Conservation (phyloP, 2,329 filamentous ascomycete species). For the Mycosphaerelloides madeirae region DNA sequence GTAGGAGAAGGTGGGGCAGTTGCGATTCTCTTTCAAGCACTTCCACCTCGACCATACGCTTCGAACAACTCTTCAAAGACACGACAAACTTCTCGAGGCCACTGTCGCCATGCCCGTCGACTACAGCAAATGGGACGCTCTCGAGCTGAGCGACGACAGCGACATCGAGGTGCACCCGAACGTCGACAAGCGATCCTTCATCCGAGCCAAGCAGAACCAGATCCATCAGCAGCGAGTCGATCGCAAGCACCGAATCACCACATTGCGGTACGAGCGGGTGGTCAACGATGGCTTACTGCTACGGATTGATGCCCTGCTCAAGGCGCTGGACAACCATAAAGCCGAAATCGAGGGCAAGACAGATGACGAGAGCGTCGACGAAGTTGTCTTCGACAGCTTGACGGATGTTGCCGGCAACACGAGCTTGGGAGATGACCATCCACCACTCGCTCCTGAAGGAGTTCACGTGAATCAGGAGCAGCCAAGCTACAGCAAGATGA, state of each 20-base stretch:
- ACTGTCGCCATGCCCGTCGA: constrained; percentile 52
- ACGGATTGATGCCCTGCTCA: constrained; percentile 75
- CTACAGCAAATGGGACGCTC: constrained; percentile 75
- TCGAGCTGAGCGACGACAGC: constrained; percentile 97
- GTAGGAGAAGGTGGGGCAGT: too few relatives aligned
- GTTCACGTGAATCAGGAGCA: constrained; percentile 71
- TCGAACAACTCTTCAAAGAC: too few relatives aligned
- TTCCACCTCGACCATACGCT: too few relatives aligned
- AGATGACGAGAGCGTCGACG: constrained; percentile 60
- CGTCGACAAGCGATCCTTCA: constrained; percentile 97
- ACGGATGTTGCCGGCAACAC: constrained; percentile 66
- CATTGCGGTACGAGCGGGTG: constrained; percentile 83
- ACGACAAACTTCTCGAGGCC: too few relatives aligned
- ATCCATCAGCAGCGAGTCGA: constrained; percentile 88
- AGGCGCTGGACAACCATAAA: constrained; percentile 68
- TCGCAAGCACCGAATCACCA: constrained; percentile 82
- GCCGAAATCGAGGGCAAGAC: constrained; percentile 53
- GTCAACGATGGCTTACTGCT: constrained; percentile 87
- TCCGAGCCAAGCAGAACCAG: constrained; percentile 94
- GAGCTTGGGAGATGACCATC: constrained; percentile 66
- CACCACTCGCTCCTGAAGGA: constrained; percentile 71
- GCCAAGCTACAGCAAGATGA: constrained; percentile 92
- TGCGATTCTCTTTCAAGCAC: too few relatives aligned
- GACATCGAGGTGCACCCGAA: constrained; percentile 98
- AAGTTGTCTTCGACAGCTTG: constrained; percentile 82